phyloP scores from a whole-genome alignment of 352 stramenopile species.

The Phytophthora aleatoria region DNA sequence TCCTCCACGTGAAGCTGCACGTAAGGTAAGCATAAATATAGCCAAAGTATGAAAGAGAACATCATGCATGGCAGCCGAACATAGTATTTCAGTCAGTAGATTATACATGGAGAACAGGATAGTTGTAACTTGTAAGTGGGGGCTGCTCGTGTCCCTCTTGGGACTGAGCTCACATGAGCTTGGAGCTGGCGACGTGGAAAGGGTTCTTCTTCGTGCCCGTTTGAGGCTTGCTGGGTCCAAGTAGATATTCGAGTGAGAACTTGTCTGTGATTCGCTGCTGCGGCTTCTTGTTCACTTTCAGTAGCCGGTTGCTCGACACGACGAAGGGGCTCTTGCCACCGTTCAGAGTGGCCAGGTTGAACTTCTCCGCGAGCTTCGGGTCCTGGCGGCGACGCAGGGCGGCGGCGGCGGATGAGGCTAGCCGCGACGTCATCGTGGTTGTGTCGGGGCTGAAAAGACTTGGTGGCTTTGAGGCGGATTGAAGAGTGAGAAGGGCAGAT shows the following conservation, averaged over 20 bases:
- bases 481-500: constrained; percentile 8
- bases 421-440: constrained; percentile 24
- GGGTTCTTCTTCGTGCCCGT: constrained; percentile 47
- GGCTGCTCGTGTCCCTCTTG: neutral
- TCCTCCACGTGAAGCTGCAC: no score
- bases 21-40: no score
- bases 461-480: neutral
- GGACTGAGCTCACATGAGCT: constrained; percentile 57
- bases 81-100: no score
- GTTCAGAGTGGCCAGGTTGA: constrained; percentile 68
- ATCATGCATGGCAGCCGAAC: no score
- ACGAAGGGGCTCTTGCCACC: constrained; percentile 74
- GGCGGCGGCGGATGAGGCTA: constrained; percentile 9
- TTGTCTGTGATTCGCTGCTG: constrained; percentile 54
- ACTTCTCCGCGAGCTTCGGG: constrained; percentile 57
- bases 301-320: constrained; percentile 58
- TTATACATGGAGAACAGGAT: neutral
- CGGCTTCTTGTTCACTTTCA: constrained; percentile 41
- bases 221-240: constrained; percentile 30
- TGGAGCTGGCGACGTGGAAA: constrained; percentile 67
- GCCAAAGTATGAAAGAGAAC: no score
- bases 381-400: constrained; percentile 30
- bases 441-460: neutral
- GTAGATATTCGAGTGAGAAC: constrained; percentile 74
- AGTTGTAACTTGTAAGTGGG: neutral